Conservation (phyloP, 768 basidiomycete genomes). For the Lactifluus subvellereus region DNA sequence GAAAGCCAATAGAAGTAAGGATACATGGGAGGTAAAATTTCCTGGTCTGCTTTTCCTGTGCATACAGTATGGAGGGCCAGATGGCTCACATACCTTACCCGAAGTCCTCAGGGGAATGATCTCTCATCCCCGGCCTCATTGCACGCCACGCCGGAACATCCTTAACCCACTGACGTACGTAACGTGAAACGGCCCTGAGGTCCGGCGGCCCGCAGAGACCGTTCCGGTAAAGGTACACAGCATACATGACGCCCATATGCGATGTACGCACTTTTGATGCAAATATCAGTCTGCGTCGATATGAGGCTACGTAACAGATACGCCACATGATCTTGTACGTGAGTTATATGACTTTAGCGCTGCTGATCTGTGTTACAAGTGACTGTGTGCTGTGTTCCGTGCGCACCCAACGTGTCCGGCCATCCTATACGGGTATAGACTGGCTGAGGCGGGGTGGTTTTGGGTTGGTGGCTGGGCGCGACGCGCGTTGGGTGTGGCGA, state of each 20-base stretch:
- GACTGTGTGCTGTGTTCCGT: background rate
- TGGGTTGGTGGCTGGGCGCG: background rate
- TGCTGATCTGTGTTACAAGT: background rate
- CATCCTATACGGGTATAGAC: background rate
- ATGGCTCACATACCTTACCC: too few relatives aligned
- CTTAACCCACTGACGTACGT: background rate
- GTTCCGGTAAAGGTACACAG: too few relatives aligned
- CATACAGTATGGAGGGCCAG: too few relatives aligned
- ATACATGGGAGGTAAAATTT: too few relatives aligned
- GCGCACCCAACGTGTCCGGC: background rate
- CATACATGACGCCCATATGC: too few relatives aligned
- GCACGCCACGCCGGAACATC: too few relatives aligned
- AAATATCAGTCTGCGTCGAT: background rate
- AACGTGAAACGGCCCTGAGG: background rate
- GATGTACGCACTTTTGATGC: background rate
- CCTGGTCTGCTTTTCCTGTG: too few relatives aligned
- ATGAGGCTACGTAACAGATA: background rate
- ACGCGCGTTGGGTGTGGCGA: background rate
- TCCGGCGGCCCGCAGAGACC: background rate
- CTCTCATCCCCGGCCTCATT: too few relatives aligned
- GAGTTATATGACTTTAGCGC: background rate
- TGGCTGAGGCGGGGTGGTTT: background rate
- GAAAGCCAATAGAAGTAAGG: too few relatives aligned
- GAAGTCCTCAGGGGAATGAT: too few relatives aligned
- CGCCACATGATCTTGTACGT: background rate